Base-by-base conservation (phyloP, 2,329 filamentous ascomycete species). In the Dryadomyces sulphureus region DNA sequence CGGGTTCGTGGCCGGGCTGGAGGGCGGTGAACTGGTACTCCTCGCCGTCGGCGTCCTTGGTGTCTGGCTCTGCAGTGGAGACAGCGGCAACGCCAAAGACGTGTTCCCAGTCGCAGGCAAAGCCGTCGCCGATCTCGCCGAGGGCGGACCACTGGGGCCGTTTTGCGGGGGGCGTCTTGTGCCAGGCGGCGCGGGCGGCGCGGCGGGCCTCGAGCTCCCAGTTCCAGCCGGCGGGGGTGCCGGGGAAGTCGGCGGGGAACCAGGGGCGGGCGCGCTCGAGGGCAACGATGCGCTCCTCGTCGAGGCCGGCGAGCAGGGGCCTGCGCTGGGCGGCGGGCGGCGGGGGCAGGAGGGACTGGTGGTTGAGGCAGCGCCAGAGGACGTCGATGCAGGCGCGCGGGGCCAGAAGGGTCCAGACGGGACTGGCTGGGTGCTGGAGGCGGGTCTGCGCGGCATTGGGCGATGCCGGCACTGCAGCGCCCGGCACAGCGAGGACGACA, bases 371-470 rank as follows among this genome's bases (percentile, higher is more conserved):
- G 55, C 90, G 82, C 92, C 92, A 98, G 27, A 95, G 69, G 0
- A 86, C 77, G 32, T 78, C 68, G 32, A 96, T 82, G 55, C 85
- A 94, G 58, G 85, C 88, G 87, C 90, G 95, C 0, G 92, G 92
- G 3, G 92, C 72, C 21, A 96, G 68, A 1, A 96, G 60, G 0
- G 81, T 92, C 87, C 88, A 96, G 6, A 46, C 45, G 1, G 45
- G 21, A 25, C 46, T 49, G 16, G 43, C 20, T n/a, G 45, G 16
- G n/a, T 32, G 14, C 17, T 4, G 14, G 4, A 7, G n/a, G 30
- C 17, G 38, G 20, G 43, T 34, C 32, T 3, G 20, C 2, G 0
- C 0, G 11, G 45, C 41, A 17, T 1, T 30, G 19, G 47, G 45
- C 1, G 17, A 21, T 1, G 42, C 38, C 0, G 47, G 43, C 2